These are phyloP conservation scores for Dioscorea zingiberensis DNA, from an alignment of 106 monocot species.

Conservation along the genomic window DNA sequence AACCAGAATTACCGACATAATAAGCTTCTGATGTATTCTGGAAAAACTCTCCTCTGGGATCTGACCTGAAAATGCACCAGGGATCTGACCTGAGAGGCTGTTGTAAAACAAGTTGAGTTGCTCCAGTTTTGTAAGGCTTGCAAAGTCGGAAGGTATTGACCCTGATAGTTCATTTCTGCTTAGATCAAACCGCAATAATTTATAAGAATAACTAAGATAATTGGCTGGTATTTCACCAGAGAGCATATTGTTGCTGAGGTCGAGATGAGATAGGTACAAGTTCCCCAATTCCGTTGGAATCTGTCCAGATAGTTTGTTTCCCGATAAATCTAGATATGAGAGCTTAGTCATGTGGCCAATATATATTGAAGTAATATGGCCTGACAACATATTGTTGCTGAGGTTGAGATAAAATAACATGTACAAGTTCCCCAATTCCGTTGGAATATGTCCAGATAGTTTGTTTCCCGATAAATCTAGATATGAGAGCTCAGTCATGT, in stretches of 20 bases:
- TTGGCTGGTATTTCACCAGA: constrained; percentile 18
- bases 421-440: constrained; percentile 23
- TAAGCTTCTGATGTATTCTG: constrained; percentile 18
- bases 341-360: constrained; percentile 21
- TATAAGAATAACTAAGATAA: constrained; percentile 32
- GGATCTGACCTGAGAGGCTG: constrained; percentile 39
- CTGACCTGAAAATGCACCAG: constrained; percentile 26
- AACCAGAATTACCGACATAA: constrained; percentile 40
- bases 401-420: constrained; percentile 19
- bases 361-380: constrained; percentile 30
- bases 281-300: constrained; percentile 37
- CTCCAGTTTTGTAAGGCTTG: constrained; percentile 28
- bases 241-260: constrained; percentile 35
- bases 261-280: constrained; percentile 25
- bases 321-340: constrained; percentile 36
- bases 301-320: constrained; percentile 29
- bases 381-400: no score
- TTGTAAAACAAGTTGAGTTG: constrained; percentile 60
- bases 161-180: constrained; percentile 56
- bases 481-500: constrained; percentile 3
- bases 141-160: constrained; percentile 37
- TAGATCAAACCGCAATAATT: constrained; percentile 42
- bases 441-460: constrained; percentile 32
- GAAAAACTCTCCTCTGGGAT: constrained; percentile 34
- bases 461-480: constrained; percentile 53